Base-by-base conservation (phyloP, 2,329 filamentous ascomycete species). In the Fusarium denticulatum region DNA sequence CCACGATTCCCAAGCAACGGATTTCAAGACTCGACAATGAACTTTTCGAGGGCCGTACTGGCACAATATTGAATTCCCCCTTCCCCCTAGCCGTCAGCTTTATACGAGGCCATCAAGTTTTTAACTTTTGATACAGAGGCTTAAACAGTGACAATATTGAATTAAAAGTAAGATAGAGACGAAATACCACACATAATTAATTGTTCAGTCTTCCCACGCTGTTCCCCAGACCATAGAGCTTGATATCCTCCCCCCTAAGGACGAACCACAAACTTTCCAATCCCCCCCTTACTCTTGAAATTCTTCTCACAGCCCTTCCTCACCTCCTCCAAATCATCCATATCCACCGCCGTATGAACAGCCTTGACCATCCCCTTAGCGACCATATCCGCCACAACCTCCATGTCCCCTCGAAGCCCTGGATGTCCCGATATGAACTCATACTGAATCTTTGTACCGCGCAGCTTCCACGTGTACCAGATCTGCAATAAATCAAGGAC, bases 341-440 rank as follows among this genome's bases (percentile, higher is more conserved):
- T 70, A 14, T 83, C 69, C 13, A 84, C 85, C 1, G 80, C 80
- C 5, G 80, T 83, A 15, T 82, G 81, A 16, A 89, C 82, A 1
- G 82, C 75, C 73, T 78, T 86, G 37, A 88, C 76, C 71, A 85
- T 85, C 0, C 83, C 83, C 16, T 75, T 76, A 1, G 84, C 85
- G 47, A 87, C 73, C 30, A 83, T 76, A 60, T 83, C 82, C 1
- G 82, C 83, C 3, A 82, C 78, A 60, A 70, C 77, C 67, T 87
- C 85, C 59, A 87, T 62, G 40, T 86, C 85, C 72, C 83, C 82
- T 7, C 82, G 75, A 22, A 76, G 76, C 5, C 82, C 80, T 1
- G 81, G 78, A 26, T 87, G 77, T 0, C 85, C 85, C 8, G 87
- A 88, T 36, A 87, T 74, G 40, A 87, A 83, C 16, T 82, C 81